Percentiles rank a stretch among this genome's conserved stretches.
Conservation (phyloP, 192 early-diverging fungal genomes). For the Podila epigama region DNA sequence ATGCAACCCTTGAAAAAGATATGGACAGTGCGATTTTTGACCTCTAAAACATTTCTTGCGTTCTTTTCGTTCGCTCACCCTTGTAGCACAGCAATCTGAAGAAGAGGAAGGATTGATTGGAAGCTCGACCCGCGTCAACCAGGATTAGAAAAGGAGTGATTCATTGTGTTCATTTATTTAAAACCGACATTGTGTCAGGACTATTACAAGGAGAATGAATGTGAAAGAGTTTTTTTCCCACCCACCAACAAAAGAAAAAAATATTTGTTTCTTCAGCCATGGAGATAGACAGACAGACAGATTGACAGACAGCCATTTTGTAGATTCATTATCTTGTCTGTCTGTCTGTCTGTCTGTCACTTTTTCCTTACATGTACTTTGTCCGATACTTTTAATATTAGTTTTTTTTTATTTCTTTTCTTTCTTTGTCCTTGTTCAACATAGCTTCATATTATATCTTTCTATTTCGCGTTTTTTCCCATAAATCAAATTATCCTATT, state of each 20-base stretch:
- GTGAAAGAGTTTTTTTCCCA: too few species aligned
- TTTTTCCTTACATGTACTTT: not conserved
- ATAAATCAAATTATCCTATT: too few species aligned
- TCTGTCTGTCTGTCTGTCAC: too few species aligned
- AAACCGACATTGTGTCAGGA: too few species aligned
- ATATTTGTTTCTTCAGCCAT: too few species aligned
- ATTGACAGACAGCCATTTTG: too few species aligned
- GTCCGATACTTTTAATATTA: not conserved
- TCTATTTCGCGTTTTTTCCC: not conserved
- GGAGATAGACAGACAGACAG: too few species aligned
- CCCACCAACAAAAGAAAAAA: too few species aligned
- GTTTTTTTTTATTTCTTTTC: slow-evolving; percentile 5
- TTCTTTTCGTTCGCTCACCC: slow-evolving; percentile 32
- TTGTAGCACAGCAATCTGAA: slow-evolving; percentile 53
- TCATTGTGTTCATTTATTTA: too few species aligned
- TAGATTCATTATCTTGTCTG: too few species aligned
- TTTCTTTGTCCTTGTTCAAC: slow-evolving; percentile 5
- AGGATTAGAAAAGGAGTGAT: slow-evolving; percentile 20
- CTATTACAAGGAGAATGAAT: too few species aligned
- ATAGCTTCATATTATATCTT: not conserved
- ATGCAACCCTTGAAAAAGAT: not conserved
- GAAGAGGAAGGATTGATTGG: slow-evolving; percentile 49
- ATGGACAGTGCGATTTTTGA: slow-evolving; percentile 20
- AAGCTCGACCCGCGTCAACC: slow-evolving; percentile 23
- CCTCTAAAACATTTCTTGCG: slow-evolving; percentile 48